Base-by-base conservation (phyloP, 306 rosid genomes). In the Hippophae rhamnoides region DNA sequence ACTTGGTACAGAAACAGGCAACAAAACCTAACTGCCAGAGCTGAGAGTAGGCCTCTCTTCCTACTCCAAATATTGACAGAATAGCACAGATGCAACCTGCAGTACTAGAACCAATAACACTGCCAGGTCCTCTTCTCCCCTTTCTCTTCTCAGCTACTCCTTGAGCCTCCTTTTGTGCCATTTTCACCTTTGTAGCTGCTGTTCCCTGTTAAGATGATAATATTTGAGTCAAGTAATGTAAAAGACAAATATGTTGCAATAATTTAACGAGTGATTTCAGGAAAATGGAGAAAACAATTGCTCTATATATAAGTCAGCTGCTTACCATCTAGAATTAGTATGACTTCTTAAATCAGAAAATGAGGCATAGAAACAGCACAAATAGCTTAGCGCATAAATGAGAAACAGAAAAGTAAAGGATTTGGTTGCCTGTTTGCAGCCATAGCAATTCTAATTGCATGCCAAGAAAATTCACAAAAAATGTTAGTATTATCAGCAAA, bases 101-200 rank as follows among this genome's bases (percentile, higher is more conserved):
- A 68, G 95, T 87, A 76, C 99, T 88, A 55, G 99, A 93, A 73
- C 99, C 97, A 69, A 93, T 72, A 47, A 93, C 99, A 77, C 99
- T 93, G 27, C 90, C 78, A 0, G 95, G 99, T 43, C 99, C 99
- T 80, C 99, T 84, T 77, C 97, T 81, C 70, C 99, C 99, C 71
- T 72, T 88, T 70, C 84, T 82, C 79, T 84, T 93, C 83, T 93
- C 99, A 52, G 99, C 97, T 56, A 93, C 76, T 47, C 99, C 99
- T 47, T 93, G 94, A 25, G 86, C 90, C 77, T 77, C 89, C 83
- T 93, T 93, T 71, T 93, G 97, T 4, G 81, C 73, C 86, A 86
- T 86, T 80, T 83, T 93, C 47, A 88, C 95, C 76, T 93, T 93
- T 40, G 97, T 93, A 45, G 80, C 97, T 5, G 79, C 95, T 5